A percentile compares a stretch with the other conserved stretches of the same genome.
phyloP scores from a whole-genome alignment of 257 asterid genomes.

The Plectranthus barbatus region DNA sequence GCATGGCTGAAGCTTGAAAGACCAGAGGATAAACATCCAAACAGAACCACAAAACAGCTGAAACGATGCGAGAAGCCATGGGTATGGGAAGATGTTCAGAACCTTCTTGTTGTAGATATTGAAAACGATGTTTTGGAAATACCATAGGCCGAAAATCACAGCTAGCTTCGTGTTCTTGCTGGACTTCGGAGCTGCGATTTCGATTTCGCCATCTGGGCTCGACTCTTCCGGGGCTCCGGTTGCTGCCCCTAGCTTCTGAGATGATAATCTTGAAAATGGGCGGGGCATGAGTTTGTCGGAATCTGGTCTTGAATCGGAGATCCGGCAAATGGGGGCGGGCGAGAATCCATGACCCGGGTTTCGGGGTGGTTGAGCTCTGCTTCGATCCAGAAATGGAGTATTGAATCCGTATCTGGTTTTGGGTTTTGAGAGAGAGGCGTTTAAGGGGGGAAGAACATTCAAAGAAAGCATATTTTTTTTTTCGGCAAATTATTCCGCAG shows the following conservation, averaged over 20 bases:
- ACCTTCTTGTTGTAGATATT: conserved; percentile 79
- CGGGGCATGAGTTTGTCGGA: conserved; percentile 16
- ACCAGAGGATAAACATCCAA: conserved; percentile 83
- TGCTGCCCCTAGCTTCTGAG: conserved; percentile 33
- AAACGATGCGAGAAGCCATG: conserved; percentile 93
- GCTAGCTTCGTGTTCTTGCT: conserved; percentile 50
- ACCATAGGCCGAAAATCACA: conserved; percentile 84
- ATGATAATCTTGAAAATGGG: conserved; percentile 35
- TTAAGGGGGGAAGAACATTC: conserved; percentile 61
- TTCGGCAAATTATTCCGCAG: not conserved
- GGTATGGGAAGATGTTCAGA: conserved; percentile 72
- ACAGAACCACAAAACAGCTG: conserved; percentile 77
- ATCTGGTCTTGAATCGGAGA: conserved; percentile 45
- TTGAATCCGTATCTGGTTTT: conserved; percentile 16
- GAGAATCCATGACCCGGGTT: conserved; percentile 6
- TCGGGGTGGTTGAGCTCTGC: conserved; percentile 20
- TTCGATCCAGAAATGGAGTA: conserved; percentile 34
- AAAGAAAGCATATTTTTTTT: conserved; percentile 49
- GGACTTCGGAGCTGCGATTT: conserved; percentile 39
- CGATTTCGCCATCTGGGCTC: conserved; percentile 52
- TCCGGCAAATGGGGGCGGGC: conserved; percentile 21
- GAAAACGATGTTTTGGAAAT: conserved; percentile 80
- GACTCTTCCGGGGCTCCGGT: conserved; percentile 51
- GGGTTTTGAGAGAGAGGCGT: conserved; percentile 45
- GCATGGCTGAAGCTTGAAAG: conserved; percentile 60